phyloP scores from a whole-genome alignment of 23 red algal genomes.

The Gracilaria caudata region DNA sequence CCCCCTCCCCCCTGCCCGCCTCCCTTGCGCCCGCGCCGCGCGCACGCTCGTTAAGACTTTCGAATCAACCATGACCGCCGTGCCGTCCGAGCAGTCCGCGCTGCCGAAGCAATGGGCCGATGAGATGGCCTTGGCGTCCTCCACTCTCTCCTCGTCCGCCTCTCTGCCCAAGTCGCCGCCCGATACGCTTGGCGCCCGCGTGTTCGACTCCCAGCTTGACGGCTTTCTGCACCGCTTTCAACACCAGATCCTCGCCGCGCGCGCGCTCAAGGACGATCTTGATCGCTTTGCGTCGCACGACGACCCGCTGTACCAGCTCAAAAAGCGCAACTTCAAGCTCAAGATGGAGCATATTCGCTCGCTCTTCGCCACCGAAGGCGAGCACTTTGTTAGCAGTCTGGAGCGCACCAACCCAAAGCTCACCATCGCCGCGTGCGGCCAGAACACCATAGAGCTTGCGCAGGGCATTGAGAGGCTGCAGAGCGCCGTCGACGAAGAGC shows the following conservation, averaged over 20 bases:
- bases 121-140: conserved; percentile 54
- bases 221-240: conserved; percentile 67
- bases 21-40: background rate
- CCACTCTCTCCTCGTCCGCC: conserved; percentile 1
- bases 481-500: conserved; percentile 55
- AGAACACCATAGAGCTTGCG: conserved; percentile 69
- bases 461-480: conserved; percentile 60
- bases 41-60: no score
- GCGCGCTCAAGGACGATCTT: conserved; percentile 49
- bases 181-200: conserved; percentile 25
- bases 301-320: background rate
- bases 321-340: conserved; percentile 46
- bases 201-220: conserved; percentile 65
- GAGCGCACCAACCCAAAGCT: conserved; percentile 62
- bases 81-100: conserved; percentile 16
- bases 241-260: conserved; percentile 48
- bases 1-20: background rate
- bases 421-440: conserved; percentile 52
- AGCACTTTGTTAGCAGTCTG: conserved; percentile 38
- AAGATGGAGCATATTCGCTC: conserved; percentile 59
- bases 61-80: background rate
- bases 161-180: background rate
- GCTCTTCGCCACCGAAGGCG: conserved; percentile 62
- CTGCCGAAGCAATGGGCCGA: conserved; percentile 63
- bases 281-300: conserved; percentile 20